These are phyloP conservation scores for Trypanosoma lewisi DNA, from an alignment of 208 protist species.

Conservation along the genomic window DNA sequence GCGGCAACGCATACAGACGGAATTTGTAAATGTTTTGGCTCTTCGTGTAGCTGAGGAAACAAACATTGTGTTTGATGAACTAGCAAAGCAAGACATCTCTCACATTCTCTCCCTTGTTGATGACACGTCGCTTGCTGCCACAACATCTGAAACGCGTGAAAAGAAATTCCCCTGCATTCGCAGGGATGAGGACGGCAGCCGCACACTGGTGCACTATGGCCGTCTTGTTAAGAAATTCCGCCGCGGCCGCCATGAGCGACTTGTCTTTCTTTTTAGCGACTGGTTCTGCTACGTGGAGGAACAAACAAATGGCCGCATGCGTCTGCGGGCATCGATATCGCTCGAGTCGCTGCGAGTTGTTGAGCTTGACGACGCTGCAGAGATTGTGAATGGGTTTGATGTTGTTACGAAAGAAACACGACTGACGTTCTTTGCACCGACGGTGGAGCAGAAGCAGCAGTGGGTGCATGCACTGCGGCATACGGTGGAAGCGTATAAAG, in stretches of 20 bases:
- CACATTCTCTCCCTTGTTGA: slow-evolving; percentile 66
- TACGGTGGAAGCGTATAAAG: slow-evolving; percentile 33
- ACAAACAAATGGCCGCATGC: slow-evolving; percentile 54
- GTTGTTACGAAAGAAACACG: slow-evolving; percentile 41
- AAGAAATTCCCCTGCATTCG: slow-evolving; percentile 20
- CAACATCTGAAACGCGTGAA: slow-evolving; percentile 2
- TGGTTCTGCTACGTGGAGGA: slow-evolving; percentile 83
- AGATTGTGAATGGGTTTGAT: slow-evolving; percentile 52
- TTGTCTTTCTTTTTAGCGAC: slow-evolving; percentile 84
- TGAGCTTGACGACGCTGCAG: slow-evolving; percentile 36
- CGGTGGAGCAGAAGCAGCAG: slow-evolving; percentile 67
- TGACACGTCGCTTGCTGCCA: slow-evolving; percentile 6
- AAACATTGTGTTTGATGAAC: slow-evolving; percentile 56
- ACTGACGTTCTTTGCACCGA: slow-evolving; percentile 65
- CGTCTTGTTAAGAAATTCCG: slow-evolving; percentile 59
- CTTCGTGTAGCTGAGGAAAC: slow-evolving; percentile 49
- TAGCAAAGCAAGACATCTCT: slow-evolving; percentile 50
- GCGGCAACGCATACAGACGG: slow-evolving; percentile 34
- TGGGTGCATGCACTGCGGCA: slow-evolving; percentile 73
- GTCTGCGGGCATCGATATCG: slow-evolving; percentile 60
- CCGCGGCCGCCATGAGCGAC: slow-evolving; percentile 65
- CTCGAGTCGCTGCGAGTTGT: slow-evolving; percentile 50
- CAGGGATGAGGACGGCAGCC: slow-evolving; percentile 23
- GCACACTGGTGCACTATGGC: slow-evolving; percentile 70
- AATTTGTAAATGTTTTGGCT: slow-evolving; percentile 49